phyloP scores from a whole-genome alignment of 306 rosid species.

The Oemleria cerasiformis region DNA sequence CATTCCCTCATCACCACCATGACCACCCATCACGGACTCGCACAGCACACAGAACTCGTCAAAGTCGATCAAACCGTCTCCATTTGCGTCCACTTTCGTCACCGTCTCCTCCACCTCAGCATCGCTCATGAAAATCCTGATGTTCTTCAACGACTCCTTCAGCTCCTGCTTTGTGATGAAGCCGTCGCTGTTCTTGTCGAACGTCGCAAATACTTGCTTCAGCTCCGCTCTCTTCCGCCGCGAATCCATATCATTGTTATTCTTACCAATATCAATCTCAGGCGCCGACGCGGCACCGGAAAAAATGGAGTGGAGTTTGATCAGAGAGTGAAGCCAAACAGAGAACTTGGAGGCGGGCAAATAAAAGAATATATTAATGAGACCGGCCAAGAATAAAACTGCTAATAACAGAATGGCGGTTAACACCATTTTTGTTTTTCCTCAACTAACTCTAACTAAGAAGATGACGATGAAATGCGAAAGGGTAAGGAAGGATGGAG shows the following conservation, averaged over 20 bases:
- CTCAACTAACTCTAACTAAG: conserved; percentile 2
- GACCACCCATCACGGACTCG: not conserved
- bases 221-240: conserved; percentile 33
- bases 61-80: conserved; percentile 79
- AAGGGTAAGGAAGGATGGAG: conserved; percentile 32
- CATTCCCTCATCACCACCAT: not conserved
- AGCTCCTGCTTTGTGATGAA: conserved; percentile 69
- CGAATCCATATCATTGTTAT: not conserved
- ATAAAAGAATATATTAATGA: conserved; percentile 42
- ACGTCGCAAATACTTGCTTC: conserved; percentile 51
- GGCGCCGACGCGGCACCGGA: not conserved
- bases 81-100: conserved; percentile 58
- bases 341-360: conserved; percentile 45
- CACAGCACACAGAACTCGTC: conserved; percentile 65
- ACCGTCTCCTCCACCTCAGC: conserved; percentile 61
- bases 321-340: conserved; percentile 35
- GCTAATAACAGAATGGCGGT: conserved; percentile 39
- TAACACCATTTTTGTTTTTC: conserved; percentile 40
- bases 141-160: conserved; percentile 57
- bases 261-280: not conserved
- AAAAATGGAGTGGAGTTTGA: conserved; percentile 10
- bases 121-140: conserved; percentile 54
- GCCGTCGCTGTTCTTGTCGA: conserved; percentile 79
- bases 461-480: conserved; percentile 1
- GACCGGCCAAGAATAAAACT: conserved; percentile 61